Percentiles rank a stretch among this genome's conserved stretches.
Evolutionary conservation across 2,329 filamentous ascomycete species (phyloP).

Genomic region (Penicillium sp.): DNA sequence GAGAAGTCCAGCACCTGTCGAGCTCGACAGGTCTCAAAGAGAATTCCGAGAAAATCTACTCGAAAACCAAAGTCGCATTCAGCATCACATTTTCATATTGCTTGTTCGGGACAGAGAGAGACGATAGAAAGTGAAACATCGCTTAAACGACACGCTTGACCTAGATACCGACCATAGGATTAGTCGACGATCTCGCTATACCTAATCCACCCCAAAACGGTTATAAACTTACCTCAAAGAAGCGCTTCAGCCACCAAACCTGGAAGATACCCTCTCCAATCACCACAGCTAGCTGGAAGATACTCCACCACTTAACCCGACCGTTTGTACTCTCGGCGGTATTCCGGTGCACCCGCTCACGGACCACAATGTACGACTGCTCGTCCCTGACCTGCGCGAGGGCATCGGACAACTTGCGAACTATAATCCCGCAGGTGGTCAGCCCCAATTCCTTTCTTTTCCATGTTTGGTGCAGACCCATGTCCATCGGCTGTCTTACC

Average conservation of each 20-base stretch:
- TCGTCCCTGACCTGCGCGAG: constrained; percentile 94
- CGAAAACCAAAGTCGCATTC: constrained; percentile 10
- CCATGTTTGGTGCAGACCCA: background rate
- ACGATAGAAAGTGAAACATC: background rate
- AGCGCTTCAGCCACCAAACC: constrained; percentile 98
- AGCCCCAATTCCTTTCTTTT: constrained; percentile 3
- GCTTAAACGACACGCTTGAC: constrained; percentile 52
- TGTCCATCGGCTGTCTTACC: constrained; percentile 54
- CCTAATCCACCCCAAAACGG: background rate
- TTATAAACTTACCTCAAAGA: constrained; percentile 74
- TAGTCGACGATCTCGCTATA: constrained; percentile 1
- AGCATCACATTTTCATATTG: constrained; percentile 17
- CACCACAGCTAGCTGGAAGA: constrained; percentile 89
- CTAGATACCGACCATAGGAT: constrained; percentile 27
- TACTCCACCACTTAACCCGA: constrained; percentile 99
- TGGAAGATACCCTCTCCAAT: constrained; percentile 94
- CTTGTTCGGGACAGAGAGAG: constrained; percentile 6
- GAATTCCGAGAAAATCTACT: constrained; percentile 1
- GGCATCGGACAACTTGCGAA: constrained; percentile 80
- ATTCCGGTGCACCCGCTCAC: constrained; percentile 95
- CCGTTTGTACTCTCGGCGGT: constrained; percentile 98
- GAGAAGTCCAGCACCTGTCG: constrained; percentile 2
- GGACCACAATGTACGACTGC: constrained; percentile 92
- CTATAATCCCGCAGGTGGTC: constrained; percentile 47
- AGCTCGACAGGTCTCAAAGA: background rate